A percentile compares a stretch with the other conserved stretches of the same genome.
Conservation (phyloP, 345 rosid genomes). For the Cardamine resedifolia region DNA sequence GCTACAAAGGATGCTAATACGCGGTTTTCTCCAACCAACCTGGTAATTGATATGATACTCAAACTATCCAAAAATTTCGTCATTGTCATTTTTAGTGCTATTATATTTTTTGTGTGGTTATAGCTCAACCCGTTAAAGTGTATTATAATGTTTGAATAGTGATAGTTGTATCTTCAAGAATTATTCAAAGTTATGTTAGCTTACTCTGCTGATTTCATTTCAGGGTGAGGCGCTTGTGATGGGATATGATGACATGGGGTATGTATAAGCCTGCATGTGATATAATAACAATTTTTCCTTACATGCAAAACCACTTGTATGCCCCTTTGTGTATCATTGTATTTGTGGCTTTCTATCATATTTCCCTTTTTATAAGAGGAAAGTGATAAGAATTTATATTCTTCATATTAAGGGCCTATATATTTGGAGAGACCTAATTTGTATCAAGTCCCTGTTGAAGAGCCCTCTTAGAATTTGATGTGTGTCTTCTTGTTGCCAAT, state of each 20-base stretch:
- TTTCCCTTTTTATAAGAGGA: neutral
- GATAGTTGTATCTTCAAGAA: neutral
- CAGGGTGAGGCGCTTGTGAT: slow-evolving; percentile 98
- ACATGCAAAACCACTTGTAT: slow-evolving; percentile 3
- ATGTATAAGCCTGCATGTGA: slow-evolving; percentile 34
- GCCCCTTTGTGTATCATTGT: neutral
- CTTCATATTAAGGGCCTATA: slow-evolving; percentile 4
- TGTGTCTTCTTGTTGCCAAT: slow-evolving; percentile 17
- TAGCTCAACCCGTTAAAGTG: neutral
- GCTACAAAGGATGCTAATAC: slow-evolving; percentile 87
- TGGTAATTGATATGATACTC: slow-evolving; percentile 48
- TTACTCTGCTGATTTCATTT: slow-evolving; percentile 34
- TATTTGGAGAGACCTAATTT: slow-evolving; percentile 12
- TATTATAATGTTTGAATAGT: neutral
- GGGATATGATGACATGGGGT: slow-evolving; percentile 99
- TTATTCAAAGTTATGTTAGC: neutral
- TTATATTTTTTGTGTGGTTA: neutral
- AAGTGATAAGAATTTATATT: neutral
- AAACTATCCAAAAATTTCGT: neutral
- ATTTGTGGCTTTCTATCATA: slow-evolving; percentile 19
- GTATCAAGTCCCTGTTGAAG: slow-evolving; percentile 12
- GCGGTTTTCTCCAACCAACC: slow-evolving; percentile 86
- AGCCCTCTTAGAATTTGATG: slow-evolving; percentile 9
- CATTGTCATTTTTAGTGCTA: neutral
- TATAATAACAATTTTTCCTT: neutral